Evolutionary conservation across 306 rosid species (phyloP), one percentile per base, ranked within the genome.

Genomic region (Macrotyloma uniflorum): DNA sequence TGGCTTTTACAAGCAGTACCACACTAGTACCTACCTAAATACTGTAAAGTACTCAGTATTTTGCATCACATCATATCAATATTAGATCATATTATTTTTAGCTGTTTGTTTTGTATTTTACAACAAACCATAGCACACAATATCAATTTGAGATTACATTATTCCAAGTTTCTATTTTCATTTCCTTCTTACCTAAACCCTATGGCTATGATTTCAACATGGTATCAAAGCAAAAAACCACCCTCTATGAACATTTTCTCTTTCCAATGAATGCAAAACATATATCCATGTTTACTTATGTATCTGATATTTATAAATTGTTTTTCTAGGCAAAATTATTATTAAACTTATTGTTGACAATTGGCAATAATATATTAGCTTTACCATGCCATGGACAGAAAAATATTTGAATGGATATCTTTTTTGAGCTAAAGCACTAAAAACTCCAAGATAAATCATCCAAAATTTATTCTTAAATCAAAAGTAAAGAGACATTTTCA

Each of bases 391-490:
- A 53, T 54, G 43, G 24, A 68, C 16, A 42, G 23, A 51, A 61
- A 74, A 18, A 75, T 30, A 35, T n/a, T 38, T 11, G 16, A 6
- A 47, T 47, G 42, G 19, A 38, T 65, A 53, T 19, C 47, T 54
- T 13, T 42, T 6, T 43, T 55, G 15, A 42, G 38, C 63, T 45
- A 47, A 70, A 59, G 61, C 42, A 32, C 51, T 15, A 45, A 57
- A 58, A 20, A 43, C 14, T 67, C 28, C 11, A 36, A 57, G 50
- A 66, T 7, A 68, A 24, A 69, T 69, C 78, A 14, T 68, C 33
- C 22, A 68, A 19, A 78, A 6, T 57, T n/a, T 75, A 63, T 35
- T 51, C 36, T 47, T 58, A 70, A 33, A 69, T 61, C 65, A 46
- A 67, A 53, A 54, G 54, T 64, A 7, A 66, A 51, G 58, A n/a